Evolutionary conservation across 768 basidiomycete genomes (phyloP).

Genomic region (Russula sp.): DNA sequence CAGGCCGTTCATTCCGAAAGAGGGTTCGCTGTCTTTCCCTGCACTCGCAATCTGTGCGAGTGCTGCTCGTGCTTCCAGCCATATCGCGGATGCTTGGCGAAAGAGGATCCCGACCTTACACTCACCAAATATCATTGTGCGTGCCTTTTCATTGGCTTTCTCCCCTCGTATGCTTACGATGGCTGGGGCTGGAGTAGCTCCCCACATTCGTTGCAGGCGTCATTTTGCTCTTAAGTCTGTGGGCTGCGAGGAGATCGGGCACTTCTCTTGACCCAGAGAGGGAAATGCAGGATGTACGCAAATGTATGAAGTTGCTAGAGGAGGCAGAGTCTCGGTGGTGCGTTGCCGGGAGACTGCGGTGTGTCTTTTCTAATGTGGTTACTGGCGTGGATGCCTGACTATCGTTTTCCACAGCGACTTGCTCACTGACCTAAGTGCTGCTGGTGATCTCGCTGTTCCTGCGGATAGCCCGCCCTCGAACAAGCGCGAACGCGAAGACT

Average conservation of each 20-base stretch:
- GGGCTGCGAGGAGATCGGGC: slow-evolving; percentile 43
- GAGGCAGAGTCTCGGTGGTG: slow-evolving; percentile 18
- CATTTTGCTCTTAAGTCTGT: slow-evolving; percentile 49
- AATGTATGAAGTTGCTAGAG: slow-evolving; percentile 34
- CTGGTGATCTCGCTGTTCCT: slow-evolving; percentile 12
- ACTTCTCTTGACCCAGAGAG: slow-evolving; percentile 33
- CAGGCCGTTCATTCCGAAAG: slow-evolving; percentile 42
- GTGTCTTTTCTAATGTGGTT: neutral
- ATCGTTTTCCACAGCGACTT: slow-evolving; percentile 8
- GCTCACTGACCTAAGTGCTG: slow-evolving; percentile 7
- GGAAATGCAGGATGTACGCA: slow-evolving; percentile 46
- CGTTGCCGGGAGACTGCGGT: slow-evolving; percentile 19
- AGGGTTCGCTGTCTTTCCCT: slow-evolving; percentile 32
- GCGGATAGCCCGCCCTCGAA: slow-evolving; percentile 15
- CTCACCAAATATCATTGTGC: slow-evolving; percentile 15
- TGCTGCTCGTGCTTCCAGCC: slow-evolving; percentile 41
- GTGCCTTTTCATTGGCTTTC: neutral
- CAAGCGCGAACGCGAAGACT: slow-evolving; percentile 16
- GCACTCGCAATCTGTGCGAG: slow-evolving; percentile 49
- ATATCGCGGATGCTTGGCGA: slow-evolving; percentile 34
- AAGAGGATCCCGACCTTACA: slow-evolving; percentile 22
- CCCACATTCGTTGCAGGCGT: slow-evolving; percentile 42
- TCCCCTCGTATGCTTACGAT: slow-evolving; percentile 1
- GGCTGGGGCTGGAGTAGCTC: slow-evolving; percentile 21
- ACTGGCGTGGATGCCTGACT: neutral